Base-by-base conservation (phyloP, 164 flowering plant species). In the Aristolochia californica region DNA sequence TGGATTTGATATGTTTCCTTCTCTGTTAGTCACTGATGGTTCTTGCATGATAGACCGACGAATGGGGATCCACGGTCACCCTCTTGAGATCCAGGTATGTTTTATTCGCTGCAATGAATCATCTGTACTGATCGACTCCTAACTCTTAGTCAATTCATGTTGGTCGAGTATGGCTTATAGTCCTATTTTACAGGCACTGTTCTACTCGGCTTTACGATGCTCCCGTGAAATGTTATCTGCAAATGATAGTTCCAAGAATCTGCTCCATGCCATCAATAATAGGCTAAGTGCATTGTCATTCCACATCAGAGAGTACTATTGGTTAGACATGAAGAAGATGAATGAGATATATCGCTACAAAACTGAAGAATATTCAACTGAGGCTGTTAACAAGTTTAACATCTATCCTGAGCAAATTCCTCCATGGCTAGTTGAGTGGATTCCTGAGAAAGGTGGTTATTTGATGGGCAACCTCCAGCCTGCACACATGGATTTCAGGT, bases 51-150 rank as follows among this genome's bases (percentile, higher is more conserved):
- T 91, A 63, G 97, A 91, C 61, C 74, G 97, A 48, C 73, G 97
- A 16, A 85, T 91, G 97, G 97, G 97, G 23, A 88, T 88, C 61
- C 96, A 91, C 68, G 97, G 97, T 5, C 97, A 91, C 56, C 97
- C 97, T 60, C 91, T 91, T 63, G 97, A 91, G 76, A 91, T 91
- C 61, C 94, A 91, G 74, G 96, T 87, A 68, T 20, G 28, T 12
- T 51, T 24, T 11, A 14, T 51, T 21, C 27, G n/a, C 20, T 51
- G 28, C 16, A 20, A 11, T 20, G 22, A 47, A 17, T 8, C 22
- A 17, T 47, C 50, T n/a, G n/a, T 47, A 1, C 15, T 20, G 50
- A 47, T 20, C 10, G n/a, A n/a, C 50, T 47, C 50, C 18, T 17
- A n/a, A 47, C 22, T 1, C 50, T 16, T 34, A 2, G 40, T 34